Evolutionary conservation across 2,329 filamentous ascomycete species (phyloP).

Genomic region (Botryotinia calthae): DNA sequence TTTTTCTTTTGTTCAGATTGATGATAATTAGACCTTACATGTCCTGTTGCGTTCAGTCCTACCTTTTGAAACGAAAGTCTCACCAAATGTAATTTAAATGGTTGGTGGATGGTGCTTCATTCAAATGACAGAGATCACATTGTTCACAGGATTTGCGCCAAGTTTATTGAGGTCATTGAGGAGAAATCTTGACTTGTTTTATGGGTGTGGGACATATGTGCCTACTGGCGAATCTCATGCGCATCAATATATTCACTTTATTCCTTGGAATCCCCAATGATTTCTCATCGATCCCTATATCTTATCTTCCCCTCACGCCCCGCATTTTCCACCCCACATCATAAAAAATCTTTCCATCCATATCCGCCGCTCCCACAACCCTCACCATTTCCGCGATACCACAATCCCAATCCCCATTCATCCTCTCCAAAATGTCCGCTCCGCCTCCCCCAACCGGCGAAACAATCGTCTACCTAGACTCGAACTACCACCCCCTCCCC

Average conservation of each 20-base stretch:
- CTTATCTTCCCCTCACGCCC: not conserved
- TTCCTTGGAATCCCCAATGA: not conserved
- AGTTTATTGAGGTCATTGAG: not conserved
- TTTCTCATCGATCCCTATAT: not conserved
- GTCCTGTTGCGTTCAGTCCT: not conserved
- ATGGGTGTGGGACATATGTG: not conserved
- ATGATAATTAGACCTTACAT: not conserved
- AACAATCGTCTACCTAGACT: conserved; percentile 7
- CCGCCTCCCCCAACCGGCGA: not conserved
- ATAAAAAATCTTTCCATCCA: not conserved
- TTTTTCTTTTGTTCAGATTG: no score
- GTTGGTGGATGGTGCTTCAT: no score
- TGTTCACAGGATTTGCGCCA: not conserved
- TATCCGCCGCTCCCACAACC: not conserved
- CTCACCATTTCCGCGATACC: not conserved
- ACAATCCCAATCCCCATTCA: not conserved
- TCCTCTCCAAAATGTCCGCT: not conserved
- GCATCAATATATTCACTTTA: not conserved
- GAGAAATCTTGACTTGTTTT: not conserved
- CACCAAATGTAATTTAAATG: not conserved
- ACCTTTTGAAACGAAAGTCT: not conserved
- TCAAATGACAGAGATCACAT: not conserved
- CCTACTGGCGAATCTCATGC: not conserved
- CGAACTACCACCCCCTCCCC: conserved; percentile 3
- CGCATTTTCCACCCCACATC: not conserved